Evolutionary conservation across 1,139 yeast species (phyloP).

Genomic region (Magnusiomyces fungicola): DNA sequence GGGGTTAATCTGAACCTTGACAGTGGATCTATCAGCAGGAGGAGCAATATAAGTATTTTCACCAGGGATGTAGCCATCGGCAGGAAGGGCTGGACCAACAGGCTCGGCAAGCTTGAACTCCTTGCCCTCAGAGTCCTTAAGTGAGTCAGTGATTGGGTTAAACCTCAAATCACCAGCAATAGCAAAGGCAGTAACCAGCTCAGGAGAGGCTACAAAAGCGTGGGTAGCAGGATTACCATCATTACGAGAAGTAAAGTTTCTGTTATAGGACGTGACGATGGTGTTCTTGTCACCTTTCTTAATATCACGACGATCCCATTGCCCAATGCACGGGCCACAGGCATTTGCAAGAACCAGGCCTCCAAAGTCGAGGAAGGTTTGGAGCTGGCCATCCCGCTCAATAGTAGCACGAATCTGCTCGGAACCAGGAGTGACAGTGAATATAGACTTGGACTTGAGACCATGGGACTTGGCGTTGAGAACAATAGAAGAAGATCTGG

Average conservation of each 20-base stretch:
- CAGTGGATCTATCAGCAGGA: slow-evolving; percentile 73
- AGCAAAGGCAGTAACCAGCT: slow-evolving; percentile 92
- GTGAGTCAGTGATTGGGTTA: slow-evolving; percentile 78
- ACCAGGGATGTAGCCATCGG: slow-evolving; percentile 70
- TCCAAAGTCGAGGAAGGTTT: slow-evolving; percentile 74
- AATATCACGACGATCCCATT: slow-evolving; percentile 95
- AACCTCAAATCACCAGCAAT: slow-evolving; percentile 85
- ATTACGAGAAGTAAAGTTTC: slow-evolving; percentile 94
- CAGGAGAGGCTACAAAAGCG: slow-evolving; percentile 96
- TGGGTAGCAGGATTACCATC: slow-evolving; percentile 96
- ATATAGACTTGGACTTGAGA: slow-evolving; percentile 84
- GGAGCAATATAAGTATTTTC: slow-evolving; percentile 93
- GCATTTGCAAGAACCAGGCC: slow-evolving; percentile 93
- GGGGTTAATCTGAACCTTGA: slow-evolving; percentile 68
- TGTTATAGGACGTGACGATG: slow-evolving; percentile 89
- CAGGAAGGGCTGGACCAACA: slow-evolving; percentile 77
- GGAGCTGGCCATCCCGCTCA: slow-evolving; percentile 84
- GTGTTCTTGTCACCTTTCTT: slow-evolving; percentile 87
- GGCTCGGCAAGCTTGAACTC: slow-evolving; percentile 65
- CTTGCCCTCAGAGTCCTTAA: slow-evolving; percentile 57
- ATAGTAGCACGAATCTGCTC: slow-evolving; percentile 97
- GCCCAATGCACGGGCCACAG: slow-evolving; percentile 99
- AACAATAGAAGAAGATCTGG: slow-evolving; percentile 83
- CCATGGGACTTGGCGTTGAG: slow-evolving; percentile 80
- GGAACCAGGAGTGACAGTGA: slow-evolving; percentile 96